A percentile compares a stretch with the other conserved stretches of the same genome.
Conservation (phyloP, 768 basidiomycete genomes). For the Tricholoma saponaceum region DNA sequence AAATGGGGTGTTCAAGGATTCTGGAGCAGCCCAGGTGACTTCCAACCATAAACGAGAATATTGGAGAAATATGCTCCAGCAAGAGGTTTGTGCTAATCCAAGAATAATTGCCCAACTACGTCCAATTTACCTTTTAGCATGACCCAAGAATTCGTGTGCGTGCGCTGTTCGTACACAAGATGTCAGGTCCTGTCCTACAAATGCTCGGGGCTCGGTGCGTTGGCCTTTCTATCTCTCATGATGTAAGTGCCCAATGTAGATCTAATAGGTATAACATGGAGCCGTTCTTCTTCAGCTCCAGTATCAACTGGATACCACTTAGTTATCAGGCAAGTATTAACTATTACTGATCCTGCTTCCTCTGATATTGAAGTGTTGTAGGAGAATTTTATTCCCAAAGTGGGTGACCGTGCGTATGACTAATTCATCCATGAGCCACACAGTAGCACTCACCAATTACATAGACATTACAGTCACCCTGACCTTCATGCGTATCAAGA, state of each 20-base stretch:
- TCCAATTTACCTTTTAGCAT: background rate
- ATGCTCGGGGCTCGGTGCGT: background rate
- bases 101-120: background rate
- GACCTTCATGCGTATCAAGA: slow-evolving; percentile 52
- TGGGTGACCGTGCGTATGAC: background rate
- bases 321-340: slow-evolving; percentile 48
- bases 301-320: slow-evolving; percentile 63
- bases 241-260: background rate
- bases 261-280: slow-evolving; percentile 48
- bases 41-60: background rate
- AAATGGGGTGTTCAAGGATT: background rate
- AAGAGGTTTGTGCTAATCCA: background rate
- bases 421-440: no score
- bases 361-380: no score
- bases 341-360: background rate
- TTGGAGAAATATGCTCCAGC: background rate
- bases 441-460: no score
- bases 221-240: background rate
- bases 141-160: background rate
- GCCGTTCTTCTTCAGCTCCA: slow-evolving; percentile 65
- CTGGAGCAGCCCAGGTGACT: background rate
- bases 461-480: slow-evolving; percentile 20
- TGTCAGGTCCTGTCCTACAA: background rate
- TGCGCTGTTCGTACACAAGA: background rate
- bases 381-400: background rate